Base-by-base conservation (phyloP, 768 basidiomycete species). In the Boletellus ananas region DNA sequence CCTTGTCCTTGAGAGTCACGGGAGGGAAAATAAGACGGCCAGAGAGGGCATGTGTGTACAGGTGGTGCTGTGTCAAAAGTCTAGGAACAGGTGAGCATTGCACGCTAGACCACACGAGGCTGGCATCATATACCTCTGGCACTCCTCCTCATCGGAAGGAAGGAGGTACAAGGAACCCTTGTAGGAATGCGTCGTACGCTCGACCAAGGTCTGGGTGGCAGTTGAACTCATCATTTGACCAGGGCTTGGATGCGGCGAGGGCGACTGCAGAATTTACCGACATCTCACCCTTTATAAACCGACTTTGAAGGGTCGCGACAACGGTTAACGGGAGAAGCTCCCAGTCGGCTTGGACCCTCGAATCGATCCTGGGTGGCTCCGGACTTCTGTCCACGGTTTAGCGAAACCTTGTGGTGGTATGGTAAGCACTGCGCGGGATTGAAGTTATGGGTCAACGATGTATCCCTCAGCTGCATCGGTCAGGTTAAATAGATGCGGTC, bases 71-170 rank as follows among this genome's bases (percentile, higher is more conserved):
- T 29, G 11, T 25, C 36, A 52, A 17, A 1, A 58, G 55, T 40
- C 54, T 54, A 14, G 3, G 14, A 11, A 8, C n/a, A 40, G 27
- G 14, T 50, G 41, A 59, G 50, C 40, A 1, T 4, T 0, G n/a
- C 9, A 10, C 29, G 25, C 21, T 10, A 10, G 9, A 10, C n/a
- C 17, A 34, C 10, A 6, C 17, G 29, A 25, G 20, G 13, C 4
- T 3, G 17, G 18, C 1, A 18, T 18, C 13, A 4, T 25, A 18
- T 40, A 64, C 62, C 59, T 65, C 37, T 58, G 39, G 14, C 60
- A 54, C 38, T 67, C 64, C 39, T 60, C 51, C 13, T 65, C 62
- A 4, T 65, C 62, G 5, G 56, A 59, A 17, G 64, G 65, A 3
- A 65, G 51, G 16, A 65, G 39, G 36, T 67, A 67, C 0, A 56